Conservation (phyloP, 1,139 yeast genomes). For the Lodderomyces jiufengensis region DNA sequence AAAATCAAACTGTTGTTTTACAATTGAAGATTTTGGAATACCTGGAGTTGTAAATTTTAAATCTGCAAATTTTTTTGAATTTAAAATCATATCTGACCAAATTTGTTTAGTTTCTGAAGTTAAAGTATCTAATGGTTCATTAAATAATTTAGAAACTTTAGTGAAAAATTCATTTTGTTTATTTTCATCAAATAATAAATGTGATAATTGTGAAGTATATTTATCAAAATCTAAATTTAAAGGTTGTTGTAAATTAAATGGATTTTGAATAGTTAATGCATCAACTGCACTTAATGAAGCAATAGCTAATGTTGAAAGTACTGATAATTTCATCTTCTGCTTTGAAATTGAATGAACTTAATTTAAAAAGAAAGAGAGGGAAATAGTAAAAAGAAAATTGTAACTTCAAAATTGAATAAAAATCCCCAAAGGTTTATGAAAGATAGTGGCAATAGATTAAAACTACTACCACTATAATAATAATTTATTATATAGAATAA, state of each 20-base stretch:
- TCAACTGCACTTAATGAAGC: slow-evolving; percentile 21
- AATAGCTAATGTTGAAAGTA: slow-evolving; percentile 22
- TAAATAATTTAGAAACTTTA: slow-evolving; percentile 23
- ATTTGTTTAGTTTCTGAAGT: slow-evolving; percentile 46
- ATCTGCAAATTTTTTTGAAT: slow-evolving; percentile 23
- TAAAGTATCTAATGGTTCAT: slow-evolving; percentile 45
- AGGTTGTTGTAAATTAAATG: slow-evolving; percentile 28
- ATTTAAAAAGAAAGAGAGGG: slow-evolving; percentile 1
- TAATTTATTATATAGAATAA: too few relatives aligned
- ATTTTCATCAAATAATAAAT: slow-evolving; percentile 17
- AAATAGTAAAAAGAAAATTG: slow-evolving; percentile 5
- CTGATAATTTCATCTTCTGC: slow-evolving; percentile 27
- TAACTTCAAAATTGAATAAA: too few relatives aligned
- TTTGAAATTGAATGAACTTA: too few relatives aligned
- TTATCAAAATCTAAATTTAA: slow-evolving; percentile 21
- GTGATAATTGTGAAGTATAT: slow-evolving; percentile 12
- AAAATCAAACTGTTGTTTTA: slow-evolving; percentile 51
- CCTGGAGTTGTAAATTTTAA: slow-evolving; percentile 51
- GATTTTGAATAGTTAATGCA: slow-evolving; percentile 32
- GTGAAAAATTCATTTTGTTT: slow-evolving; percentile 26
- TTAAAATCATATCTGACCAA: slow-evolving; percentile 60
- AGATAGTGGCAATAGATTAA: too few relatives aligned
- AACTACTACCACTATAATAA: too few relatives aligned
- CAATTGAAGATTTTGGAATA: slow-evolving; percentile 19
- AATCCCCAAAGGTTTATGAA: too few relatives aligned